Base-by-base conservation (phyloP, 306 rosid genomes). In the Fragaria ananassa region DNA sequence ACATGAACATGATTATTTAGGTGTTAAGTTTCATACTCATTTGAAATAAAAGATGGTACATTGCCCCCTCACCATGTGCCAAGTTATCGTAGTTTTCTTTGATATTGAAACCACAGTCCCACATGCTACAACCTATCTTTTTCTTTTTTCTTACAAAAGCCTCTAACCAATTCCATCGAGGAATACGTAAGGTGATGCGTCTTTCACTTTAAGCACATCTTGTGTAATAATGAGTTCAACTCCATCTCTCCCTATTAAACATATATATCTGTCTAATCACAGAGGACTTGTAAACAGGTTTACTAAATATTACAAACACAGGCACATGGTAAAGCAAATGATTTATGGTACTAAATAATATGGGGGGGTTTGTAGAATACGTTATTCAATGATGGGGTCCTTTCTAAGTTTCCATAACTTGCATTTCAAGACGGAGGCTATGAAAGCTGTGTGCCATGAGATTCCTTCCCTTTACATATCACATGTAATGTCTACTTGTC, bases 381-480 rank as follows among this genome's bases (percentile, higher is more conserved):
- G 46, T 37, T 35, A 18, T 64, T 64, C 50, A 68, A 68, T 42
- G 72, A 57, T 41, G 68, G 54, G 23, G 42, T 57, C 14, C 14
- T 56, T 57, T 72, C 39, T 15, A 41, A 73, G 42, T 39, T 54
- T 10, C 44, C 69, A 2, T 7, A 34, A 64, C 47, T 65, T 37
- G 3, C 44, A 58, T 15, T 39, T 17, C 27, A 57, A 56, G 77
- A 58, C 42, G 77, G 13, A 41, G 29, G 39, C 45, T 1, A 18
- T 47, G 74, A 70, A 70, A 47, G 74, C 35, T 25, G 62, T 31
- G 23, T 42, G 54, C 17, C 56, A 74, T 74, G 58, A 60, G 46
- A 61, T 60, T 74, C 78, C 70, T 42, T 31, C 11, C 60, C 70
- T 45, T 61, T 45, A 65, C 50, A 44, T 5, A 74, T 46, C 60